Conservation (phyloP, 148 eudicot genomes). For the Chenopodium quinoa region DNA sequence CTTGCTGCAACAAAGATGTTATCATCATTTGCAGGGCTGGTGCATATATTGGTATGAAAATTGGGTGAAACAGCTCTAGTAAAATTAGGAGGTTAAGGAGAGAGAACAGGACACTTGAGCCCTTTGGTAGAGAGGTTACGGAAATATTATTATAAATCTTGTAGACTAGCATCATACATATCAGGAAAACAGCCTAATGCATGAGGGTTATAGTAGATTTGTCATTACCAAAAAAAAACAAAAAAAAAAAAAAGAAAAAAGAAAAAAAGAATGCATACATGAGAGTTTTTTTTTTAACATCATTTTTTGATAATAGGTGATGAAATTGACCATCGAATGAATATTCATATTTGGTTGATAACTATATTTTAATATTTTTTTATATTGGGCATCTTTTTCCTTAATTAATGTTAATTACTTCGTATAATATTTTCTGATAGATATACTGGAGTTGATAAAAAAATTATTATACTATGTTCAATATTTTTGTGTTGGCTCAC, state of each 20-base stretch:
- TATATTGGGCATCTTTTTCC: not conserved
- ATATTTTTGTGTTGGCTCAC: not conserved
- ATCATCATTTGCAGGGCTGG: not conserved
- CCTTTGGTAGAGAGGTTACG: too few species aligned
- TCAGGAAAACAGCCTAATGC: not conserved
- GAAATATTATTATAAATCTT: too few species aligned
- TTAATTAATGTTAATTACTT: too few species aligned
- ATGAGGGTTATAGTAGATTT: not conserved
- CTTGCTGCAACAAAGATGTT: not conserved
- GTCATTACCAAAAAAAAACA: too few species aligned
- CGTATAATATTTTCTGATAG: not conserved
- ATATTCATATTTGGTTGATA: too few species aligned
- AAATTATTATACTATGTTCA: too few species aligned
- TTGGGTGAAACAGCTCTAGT: not conserved
- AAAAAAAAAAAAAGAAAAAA: too few species aligned
- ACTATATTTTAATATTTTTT: too few species aligned
- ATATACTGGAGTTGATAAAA: too few species aligned
- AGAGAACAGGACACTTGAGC: not conserved
- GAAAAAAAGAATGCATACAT: too few species aligned
- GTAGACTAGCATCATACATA: not conserved
- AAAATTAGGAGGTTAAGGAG: not conserved
- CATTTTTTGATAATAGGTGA: not conserved
- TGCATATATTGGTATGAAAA: not conserved
- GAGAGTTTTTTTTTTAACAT: not conserved
- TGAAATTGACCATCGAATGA: not conserved